phyloP scores from a whole-genome alignment of 164 flowering plant species.

The Piper betle region DNA sequence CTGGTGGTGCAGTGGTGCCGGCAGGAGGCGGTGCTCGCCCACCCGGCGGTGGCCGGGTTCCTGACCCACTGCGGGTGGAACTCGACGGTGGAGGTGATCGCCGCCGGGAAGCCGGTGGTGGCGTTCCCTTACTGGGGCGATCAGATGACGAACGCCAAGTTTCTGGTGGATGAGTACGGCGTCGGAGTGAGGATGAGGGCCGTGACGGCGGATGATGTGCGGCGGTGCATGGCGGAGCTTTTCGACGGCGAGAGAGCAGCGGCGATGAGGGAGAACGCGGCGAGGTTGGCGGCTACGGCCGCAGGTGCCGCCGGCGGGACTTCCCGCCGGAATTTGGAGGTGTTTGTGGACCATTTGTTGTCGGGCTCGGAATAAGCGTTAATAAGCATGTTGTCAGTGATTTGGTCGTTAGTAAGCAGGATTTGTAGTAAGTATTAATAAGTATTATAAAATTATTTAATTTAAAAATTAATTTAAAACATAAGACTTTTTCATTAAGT shows the following conservation, averaged over 20 bases:
- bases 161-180: slow-evolving; percentile 40
- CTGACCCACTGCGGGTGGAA: slow-evolving; percentile 86
- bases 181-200: slow-evolving; percentile 36
- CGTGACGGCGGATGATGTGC: slow-evolving; percentile 42
- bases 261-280: slow-evolving; percentile 42
- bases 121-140: slow-evolving; percentile 67
- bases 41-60: slow-evolving; percentile 50
- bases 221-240: slow-evolving; percentile 34
- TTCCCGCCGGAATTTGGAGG: slow-evolving; percentile 36
- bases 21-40: slow-evolving; percentile 49
- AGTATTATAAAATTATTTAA: no score
- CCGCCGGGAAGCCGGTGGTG: slow-evolving; percentile 45
- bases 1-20: slow-evolving; percentile 56
- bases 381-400: no score
- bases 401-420: no score
- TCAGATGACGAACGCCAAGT: slow-evolving; percentile 55
- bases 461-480: no score
- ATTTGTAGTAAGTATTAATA: no score
- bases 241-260: slow-evolving; percentile 34
- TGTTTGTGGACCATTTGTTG: slow-evolving; percentile 23
- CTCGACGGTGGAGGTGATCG: slow-evolving; percentile 47
- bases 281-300: slow-evolving; percentile 52
- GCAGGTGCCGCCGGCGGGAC: slow-evolving; percentile 68
- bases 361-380: not conserved
- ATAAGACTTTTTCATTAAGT: no score